Conservation (phyloP, 139 green algal species). For the Closterium sp. region DNA sequence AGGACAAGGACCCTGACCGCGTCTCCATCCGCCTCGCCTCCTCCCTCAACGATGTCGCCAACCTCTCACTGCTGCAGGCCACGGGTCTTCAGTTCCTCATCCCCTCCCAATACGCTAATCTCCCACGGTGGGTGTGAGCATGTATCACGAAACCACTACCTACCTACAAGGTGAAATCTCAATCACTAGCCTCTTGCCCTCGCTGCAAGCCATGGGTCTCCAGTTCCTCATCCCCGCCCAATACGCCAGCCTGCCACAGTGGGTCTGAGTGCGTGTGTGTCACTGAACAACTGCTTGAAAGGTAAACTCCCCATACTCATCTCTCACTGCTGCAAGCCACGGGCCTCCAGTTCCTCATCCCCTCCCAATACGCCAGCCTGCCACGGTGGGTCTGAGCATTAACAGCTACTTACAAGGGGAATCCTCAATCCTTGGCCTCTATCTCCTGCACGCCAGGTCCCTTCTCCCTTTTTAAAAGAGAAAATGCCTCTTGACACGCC, state of each 20-base stretch:
- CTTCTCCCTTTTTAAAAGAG: too few relatives aligned
- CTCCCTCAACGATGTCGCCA: conserved; percentile 31
- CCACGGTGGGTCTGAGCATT: background rate
- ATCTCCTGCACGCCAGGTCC: too few relatives aligned
- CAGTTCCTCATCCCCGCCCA: conserved; percentile 33
- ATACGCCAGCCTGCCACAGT: conserved; percentile 36
- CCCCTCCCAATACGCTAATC: conserved; percentile 26
- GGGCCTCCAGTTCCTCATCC: conserved; percentile 32
- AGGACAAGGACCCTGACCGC: conserved; percentile 47
- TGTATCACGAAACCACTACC: background rate
- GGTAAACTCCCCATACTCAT: too few relatives aligned
- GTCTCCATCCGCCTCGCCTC: conserved; percentile 27
- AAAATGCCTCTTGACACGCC: too few relatives aligned
- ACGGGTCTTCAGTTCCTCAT: conserved; percentile 35
- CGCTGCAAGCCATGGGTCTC: conserved; percentile 29
- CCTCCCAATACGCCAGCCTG: conserved; percentile 10
- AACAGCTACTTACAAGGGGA: too few relatives aligned
- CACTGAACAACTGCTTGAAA: too few relatives aligned
- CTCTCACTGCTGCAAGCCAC: conserved; percentile 14
- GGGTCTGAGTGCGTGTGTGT: too few relatives aligned
- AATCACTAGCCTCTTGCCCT: background rate
- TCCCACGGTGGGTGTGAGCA: too few relatives aligned
- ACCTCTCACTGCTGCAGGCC: conserved; percentile 6
- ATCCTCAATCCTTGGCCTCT: too few relatives aligned
- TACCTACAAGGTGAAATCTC: too few relatives aligned